A percentile compares a stretch with the other conserved stretches of the same genome.
phyloP scores from a whole-genome alignment of 2,329 filamentous ascomycete genomes.

The Cladosporium sp. region DNA sequence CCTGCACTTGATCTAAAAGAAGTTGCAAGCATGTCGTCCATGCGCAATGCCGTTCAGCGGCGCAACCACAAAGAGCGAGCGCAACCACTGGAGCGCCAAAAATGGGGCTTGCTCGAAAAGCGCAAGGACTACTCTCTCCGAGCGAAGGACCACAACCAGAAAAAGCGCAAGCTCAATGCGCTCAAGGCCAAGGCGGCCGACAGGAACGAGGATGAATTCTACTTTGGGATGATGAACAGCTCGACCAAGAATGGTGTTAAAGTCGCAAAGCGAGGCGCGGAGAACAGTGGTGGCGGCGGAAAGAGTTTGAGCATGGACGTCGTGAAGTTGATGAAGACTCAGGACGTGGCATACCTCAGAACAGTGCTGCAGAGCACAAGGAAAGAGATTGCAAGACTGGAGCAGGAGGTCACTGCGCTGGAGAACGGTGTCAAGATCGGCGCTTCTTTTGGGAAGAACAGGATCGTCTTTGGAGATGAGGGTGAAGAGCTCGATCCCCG shows the following conservation, averaged over 20 bases:
- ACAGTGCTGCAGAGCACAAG: slow-evolving; percentile 52
- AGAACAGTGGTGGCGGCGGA: slow-evolving; percentile 25
- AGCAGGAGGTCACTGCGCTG: slow-evolving; percentile 28
- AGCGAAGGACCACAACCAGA: slow-evolving; percentile 57
- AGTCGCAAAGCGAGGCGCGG: slow-evolving; percentile 41
- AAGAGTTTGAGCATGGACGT: slow-evolving; percentile 48
- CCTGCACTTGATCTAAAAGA: background rate
- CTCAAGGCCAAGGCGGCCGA: slow-evolving; percentile 55
- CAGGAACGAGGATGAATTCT: slow-evolving; percentile 61
- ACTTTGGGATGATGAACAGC: slow-evolving; percentile 57
- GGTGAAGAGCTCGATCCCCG: slow-evolving; percentile 10
- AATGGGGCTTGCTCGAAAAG: slow-evolving; percentile 91
- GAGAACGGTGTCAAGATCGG: slow-evolving; percentile 37
- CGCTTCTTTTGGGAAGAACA: slow-evolving; percentile 22
- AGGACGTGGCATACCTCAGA: slow-evolving; percentile 57
- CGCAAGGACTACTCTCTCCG: slow-evolving; percentile 73
- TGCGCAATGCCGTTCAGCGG: slow-evolving; percentile 62
- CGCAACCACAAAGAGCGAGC: slow-evolving; percentile 86
- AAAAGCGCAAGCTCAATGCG: slow-evolving; percentile 54
- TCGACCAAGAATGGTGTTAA: slow-evolving; percentile 42
- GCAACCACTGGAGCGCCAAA: slow-evolving; percentile 74
- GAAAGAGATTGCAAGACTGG: slow-evolving; percentile 47
- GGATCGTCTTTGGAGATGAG: slow-evolving; percentile 35
- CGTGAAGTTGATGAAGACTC: slow-evolving; percentile 59
- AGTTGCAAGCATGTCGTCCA: slow-evolving; percentile 45